Base-by-base conservation (phyloP, 257 asterid genomes). In the Plantago major region DNA sequence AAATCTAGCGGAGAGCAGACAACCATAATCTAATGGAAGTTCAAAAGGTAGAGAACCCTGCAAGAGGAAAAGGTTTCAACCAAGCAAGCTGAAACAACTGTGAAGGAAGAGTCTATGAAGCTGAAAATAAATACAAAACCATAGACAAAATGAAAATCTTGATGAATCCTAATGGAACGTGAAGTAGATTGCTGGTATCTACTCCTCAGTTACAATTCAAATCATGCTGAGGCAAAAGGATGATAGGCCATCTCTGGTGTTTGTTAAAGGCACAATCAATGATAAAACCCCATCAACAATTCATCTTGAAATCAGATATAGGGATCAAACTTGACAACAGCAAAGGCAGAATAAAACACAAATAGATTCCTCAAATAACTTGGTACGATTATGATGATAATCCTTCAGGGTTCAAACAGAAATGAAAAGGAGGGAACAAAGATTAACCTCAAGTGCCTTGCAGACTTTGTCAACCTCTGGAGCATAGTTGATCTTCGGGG, bases 381-480 rank as follows among this genome's bases (percentile, higher is more conserved):
- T 28, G 62, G 40, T 15, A 40, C 53, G 43, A 47, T 28, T 56
- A 56, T 16, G 43, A 46, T n/a, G 66, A 63, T 15, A 18, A 13
- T 46, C 17, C 60, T 44, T 46, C 65, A 60, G 55, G 48, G 51
- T 49, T 64, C 48, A 68, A 64, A 28, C 1, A 11, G 22, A 55
- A 71, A 40, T 46, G 6, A 13, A 22, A 6, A 44, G 67, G 55
- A 75, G 54, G 58, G 71, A 67, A 55, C 60, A 63, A 54, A 66
- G 62, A 72, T 86, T 67, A 79, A 90, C 98, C 98, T 90, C 96
- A 48, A 90, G 95, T 26, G 98, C 98, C 74, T 88, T 90, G 91
- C 98, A 90, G 46, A 90, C 95, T 84, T 81, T 90, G 80, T 88
- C 94, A 49, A 90, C 96, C 82, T 90, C 98, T 0, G 95, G 89